Evolutionary conservation across 257 asterid genomes (phyloP).

Genomic region (Cinchona pubescens): DNA sequence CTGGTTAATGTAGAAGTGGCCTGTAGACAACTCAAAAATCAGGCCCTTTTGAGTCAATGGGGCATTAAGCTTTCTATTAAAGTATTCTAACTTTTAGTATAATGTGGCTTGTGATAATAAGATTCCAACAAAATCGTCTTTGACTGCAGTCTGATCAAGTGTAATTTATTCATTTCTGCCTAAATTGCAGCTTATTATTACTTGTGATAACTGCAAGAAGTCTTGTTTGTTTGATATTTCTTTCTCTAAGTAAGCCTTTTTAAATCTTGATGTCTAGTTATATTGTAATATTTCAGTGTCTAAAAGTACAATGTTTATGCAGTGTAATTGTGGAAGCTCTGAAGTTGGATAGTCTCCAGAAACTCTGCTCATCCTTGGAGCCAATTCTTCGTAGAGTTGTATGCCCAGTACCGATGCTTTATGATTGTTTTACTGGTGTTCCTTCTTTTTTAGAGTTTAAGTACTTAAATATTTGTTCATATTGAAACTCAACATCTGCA

Average conservation of each 20-base stretch:
- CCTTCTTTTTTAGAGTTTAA: no score
- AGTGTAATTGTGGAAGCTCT: slow-evolving; percentile 97
- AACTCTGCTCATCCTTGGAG: slow-evolving; percentile 92
- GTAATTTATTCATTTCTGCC: neutral
- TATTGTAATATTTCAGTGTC: neutral
- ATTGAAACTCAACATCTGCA: neutral
- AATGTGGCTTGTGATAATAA: neutral
- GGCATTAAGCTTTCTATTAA: neutral
- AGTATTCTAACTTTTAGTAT: neutral
- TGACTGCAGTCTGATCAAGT: neutral
- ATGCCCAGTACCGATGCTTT: slow-evolving; percentile 29
- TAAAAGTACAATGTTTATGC: slow-evolving; percentile 29
- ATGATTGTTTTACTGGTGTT: slow-evolving; percentile 6
- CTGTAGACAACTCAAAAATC: neutral
- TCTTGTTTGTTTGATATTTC: neutral
- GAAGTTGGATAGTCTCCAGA: slow-evolving; percentile 91
- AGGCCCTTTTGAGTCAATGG: neutral
- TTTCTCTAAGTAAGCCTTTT: neutral
- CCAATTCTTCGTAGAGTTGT: slow-evolving; percentile 98
- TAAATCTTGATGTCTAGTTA: neutral
- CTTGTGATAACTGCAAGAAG: neutral
- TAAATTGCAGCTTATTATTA: neutral
- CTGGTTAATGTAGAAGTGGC: neutral
- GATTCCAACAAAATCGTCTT: neutral
- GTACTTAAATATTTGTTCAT: neutral